Evolutionary conservation across 1,284 basidiomycete genomes (phyloP), one percentile per base, ranked within the genome.

Genomic region (Thelephora terrestris): DNA sequence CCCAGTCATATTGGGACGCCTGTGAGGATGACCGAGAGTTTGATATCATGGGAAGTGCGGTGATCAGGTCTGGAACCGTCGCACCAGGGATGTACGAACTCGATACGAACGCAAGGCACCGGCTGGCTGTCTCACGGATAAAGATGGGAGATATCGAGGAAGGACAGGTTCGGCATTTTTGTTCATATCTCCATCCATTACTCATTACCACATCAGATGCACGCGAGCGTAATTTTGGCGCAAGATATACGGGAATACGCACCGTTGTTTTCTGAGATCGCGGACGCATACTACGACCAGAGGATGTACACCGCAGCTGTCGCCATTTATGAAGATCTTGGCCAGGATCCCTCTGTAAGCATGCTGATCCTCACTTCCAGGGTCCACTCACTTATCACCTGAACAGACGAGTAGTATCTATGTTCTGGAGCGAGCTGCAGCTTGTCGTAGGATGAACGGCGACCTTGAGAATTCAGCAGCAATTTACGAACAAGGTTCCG

Each of bases 21-120:
- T 78, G 82, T 48, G 76, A 79, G 34, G 95, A 96, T 60, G 93
- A 98, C 62, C 71, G 92, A 48, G 94, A 97, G 64, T 96, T 79
- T 58, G 89, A 93, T 58, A 63, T 74, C 2, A 66, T 69, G 10
- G 74, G 71, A 5, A 61, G 53, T 57, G 64, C 40, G 50, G 58
- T 39, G 35, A 44, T 44, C 34, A 42, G 55, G 6, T 53, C 61
- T 3, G 66, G 66, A 7, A 66, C 66, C 46, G 53, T 78, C 1
- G 67, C 70, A 43, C 68, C 77, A 0, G 81, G 79, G 12, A 73
- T 71, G 43, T 83, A 81, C 60, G 70, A 71, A 4, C 67, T 98
- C 42, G 89, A 95, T 54, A 73, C 85, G 4, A 89, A 91, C 54
- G 76, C 94, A 3, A 71, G 94, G 43, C 83, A 93, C 61, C 74